Evolutionary conservation across 176 grass and related monocot species (phyloP), one percentile per base, ranked within the genome.

Genomic region (Oryza rufipogon): DNA sequence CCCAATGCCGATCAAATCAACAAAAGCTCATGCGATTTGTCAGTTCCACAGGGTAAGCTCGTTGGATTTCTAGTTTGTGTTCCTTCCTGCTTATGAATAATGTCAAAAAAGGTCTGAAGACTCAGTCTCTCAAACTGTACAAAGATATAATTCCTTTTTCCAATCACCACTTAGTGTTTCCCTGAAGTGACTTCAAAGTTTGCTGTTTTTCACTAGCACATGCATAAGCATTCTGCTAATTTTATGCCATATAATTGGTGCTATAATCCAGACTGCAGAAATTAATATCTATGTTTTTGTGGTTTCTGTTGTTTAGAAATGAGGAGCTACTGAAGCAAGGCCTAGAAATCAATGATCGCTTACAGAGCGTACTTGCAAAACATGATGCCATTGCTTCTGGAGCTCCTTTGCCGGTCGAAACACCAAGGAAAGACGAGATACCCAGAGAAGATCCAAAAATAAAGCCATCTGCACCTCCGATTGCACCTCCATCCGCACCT

Each of bases 251-350:
- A 32, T 80, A 78, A 46, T 41, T 71, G 47, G 39, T 8, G 16
- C 16, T 71, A 33, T 71, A 68, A 14, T 83, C 36, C 51, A 32
- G 71, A 32, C 25, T 11, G 52, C 70, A 28, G n/a, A 87, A 67
- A 70, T 45, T 84, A 68, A 75, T 58, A 19, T 58, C 23, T 58
- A 47, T n/a, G 32, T 4, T 13, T 60, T 64, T 86, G 58, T 73
- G 28, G 7, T 83, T 75, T 3, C 28, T 83, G 12, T 75, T 86
- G 14, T 71, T 81, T 81, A 99, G 97, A 76, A 87, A 96, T 44
- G 97, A 99, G 73, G 83, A 92, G 64, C 76, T 99, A 15, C 69
- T 99, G 70, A 89, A 88, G 73, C 83, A 91, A 92, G 97, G 88
- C 39, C 83, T 99, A 30, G 91, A 92, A 76, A 65, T 99, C 30